Evolutionary conservation across 768 basidiomycete genomes (phyloP).

Genomic region (Mycena pura): DNA sequence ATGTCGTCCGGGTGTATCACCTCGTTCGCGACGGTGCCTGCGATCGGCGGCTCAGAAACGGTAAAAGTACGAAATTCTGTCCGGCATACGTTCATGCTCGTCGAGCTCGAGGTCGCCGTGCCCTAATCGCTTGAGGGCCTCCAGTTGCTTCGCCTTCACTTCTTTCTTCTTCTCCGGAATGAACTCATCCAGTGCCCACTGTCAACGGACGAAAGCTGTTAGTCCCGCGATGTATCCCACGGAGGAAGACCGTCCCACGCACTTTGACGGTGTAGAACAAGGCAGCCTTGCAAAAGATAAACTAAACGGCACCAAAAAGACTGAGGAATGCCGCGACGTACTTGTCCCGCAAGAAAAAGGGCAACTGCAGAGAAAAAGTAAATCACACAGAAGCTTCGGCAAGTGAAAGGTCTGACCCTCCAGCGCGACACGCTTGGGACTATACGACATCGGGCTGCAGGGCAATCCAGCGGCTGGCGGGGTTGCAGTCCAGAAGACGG

Average conservation of each 20-base stretch:
- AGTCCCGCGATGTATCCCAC: neutral
- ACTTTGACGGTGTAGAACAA: conserved; percentile 79
- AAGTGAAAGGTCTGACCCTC: conserved; percentile 16
- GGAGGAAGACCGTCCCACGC: conserved; percentile 32
- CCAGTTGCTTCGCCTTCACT: conserved; percentile 71
- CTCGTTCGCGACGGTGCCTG: conserved; percentile 88
- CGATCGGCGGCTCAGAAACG: conserved; percentile 9
- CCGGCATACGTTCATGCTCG: conserved; percentile 84
- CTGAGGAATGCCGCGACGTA: conserved; percentile 32
- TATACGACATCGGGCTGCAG: conserved; percentile 1
- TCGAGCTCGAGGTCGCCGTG: conserved; percentile 78
- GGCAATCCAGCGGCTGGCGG: neutral
- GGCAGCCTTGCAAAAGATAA: conserved; percentile 62
- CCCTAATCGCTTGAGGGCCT: conserved; percentile 73
- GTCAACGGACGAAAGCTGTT: neutral
- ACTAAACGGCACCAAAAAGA: conserved; percentile 1
- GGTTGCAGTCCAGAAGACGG: neutral
- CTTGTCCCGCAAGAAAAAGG: conserved; percentile 58
- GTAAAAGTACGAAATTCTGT: neutral
- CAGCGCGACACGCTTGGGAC: conserved; percentile 17
- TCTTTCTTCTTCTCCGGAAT: conserved; percentile 62
- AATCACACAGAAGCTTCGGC: neutral
- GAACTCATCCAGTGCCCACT: conserved; percentile 74
- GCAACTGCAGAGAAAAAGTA: conserved; percentile 39
- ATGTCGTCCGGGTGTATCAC: conserved; percentile 94